These are phyloP conservation scores for Collybiopsis confluens DNA, from an alignment of 768 basidiomycete genomes.

Conservation along the genomic window DNA sequence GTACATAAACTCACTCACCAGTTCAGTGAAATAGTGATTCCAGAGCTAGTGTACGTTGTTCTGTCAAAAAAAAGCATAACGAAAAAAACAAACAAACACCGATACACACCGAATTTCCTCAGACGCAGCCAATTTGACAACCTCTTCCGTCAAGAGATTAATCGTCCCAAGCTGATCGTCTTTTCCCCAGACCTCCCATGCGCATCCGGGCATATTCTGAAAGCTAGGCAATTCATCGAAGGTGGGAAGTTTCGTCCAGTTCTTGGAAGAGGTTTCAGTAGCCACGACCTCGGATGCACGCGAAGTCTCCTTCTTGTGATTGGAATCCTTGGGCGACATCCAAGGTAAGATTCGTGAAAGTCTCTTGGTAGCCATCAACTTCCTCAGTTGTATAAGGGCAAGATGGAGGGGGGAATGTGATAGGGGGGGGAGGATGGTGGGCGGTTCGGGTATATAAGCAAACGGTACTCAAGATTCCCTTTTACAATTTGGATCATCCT, in stretches of 20 bases:
- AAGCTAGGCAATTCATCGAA: constrained; percentile 34
- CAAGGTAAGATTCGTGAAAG: constrained; percentile 2
- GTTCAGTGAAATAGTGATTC: constrained; percentile 55
- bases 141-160: constrained; percentile 57
- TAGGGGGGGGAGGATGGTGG: too few relatives aligned
- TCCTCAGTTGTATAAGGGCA: too few relatives aligned
- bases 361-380: constrained; percentile 3
- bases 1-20: constrained; percentile 35
- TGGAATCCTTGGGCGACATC: neutral
- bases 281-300: neutral
- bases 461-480: too few relatives aligned
- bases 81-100: neutral
- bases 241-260: constrained; percentile 4
- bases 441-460: too few relatives aligned
- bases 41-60: too few relatives aligned
- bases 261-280: neutral
- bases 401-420: neutral
- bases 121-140: constrained; percentile 52
- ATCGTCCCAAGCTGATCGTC: constrained; percentile 66
- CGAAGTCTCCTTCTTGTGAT: neutral
- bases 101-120: constrained; percentile 38
- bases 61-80: neutral
- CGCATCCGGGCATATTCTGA: constrained; percentile 48
- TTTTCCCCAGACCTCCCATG: constrained; percentile 65
- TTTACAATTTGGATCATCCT: too few relatives aligned